Conservation (phyloP, 2,329 filamentous ascomycete species). For the Tolypocladium tropicale region DNA sequence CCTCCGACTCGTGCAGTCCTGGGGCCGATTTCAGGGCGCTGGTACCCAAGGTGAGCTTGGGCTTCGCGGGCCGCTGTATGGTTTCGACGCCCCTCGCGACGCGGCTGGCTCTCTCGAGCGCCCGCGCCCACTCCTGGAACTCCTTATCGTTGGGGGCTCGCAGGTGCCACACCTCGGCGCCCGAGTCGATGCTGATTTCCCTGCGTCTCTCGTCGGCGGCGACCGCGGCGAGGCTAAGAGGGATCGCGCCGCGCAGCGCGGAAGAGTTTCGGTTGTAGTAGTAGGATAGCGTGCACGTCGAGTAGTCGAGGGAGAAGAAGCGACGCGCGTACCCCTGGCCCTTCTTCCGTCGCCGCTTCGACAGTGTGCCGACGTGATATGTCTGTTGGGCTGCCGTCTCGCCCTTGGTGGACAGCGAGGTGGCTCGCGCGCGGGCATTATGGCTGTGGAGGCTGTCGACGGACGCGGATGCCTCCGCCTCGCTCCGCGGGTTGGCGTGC, state of each 20-base stretch:
- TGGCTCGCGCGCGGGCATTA: constrained; percentile 26
- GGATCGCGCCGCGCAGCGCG: constrained; percentile 83
- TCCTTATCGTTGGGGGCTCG: constrained; percentile 73
- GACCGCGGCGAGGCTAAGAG: constrained; percentile 81
- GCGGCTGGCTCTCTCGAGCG: constrained; percentile 72
- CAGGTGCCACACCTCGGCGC: constrained; percentile 94
- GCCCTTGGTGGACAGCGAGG: constrained; percentile 43
- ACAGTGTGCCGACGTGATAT: constrained; percentile 74
- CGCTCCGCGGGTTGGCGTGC: constrained; percentile 32
- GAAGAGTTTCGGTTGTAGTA: constrained; percentile 93
- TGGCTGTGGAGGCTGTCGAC: constrained; percentile 52
- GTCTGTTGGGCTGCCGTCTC: constrained; percentile 34
- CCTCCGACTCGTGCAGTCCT: constrained; percentile 43
- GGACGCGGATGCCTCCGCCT: constrained; percentile 39
- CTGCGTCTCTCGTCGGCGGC: constrained; percentile 78
- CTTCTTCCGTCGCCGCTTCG: constrained; percentile 86
- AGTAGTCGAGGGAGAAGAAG: constrained; percentile 94
- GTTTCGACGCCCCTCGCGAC: constrained; percentile 45
- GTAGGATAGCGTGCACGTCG: constrained; percentile 88
- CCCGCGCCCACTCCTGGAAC: constrained; percentile 78
- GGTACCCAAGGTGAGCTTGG: constrained; percentile 16
- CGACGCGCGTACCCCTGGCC: constrained; percentile 87
- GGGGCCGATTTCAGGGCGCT: constrained; percentile 15
- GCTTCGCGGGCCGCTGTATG: constrained; percentile 13
- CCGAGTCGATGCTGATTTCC: constrained; percentile 94